Percentiles rank a stretch among this genome's conserved stretches.
Conservation (phyloP, 2,329 filamentous ascomycete species). For the Sclerotinia borealis region DNA sequence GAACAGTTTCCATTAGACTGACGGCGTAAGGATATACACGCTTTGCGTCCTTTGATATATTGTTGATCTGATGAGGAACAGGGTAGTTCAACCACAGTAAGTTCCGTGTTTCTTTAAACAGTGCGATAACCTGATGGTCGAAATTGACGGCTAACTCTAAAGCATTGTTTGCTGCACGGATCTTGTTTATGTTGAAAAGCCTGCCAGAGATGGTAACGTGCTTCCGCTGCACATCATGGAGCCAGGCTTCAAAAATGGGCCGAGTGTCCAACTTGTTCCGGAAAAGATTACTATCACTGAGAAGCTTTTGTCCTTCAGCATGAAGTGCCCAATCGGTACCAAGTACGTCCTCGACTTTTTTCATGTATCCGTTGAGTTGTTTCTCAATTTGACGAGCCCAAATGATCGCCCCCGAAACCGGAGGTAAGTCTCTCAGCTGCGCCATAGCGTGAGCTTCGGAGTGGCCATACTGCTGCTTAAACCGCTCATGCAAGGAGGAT, state of each 20-base stretch:
- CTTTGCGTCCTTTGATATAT: constrained; percentile 97
- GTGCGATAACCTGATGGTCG: constrained; percentile 89
- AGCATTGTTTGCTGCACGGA: constrained; percentile 82
- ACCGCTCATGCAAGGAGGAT: constrained; percentile 84
- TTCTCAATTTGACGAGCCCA: constrained; percentile 97
- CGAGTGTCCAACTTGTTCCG: constrained; percentile 92
- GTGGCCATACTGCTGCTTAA: constrained; percentile 98
- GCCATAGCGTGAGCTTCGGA: constrained; percentile 98
- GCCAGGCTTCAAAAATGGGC: constrained; percentile 92
- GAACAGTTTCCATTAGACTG: constrained; percentile 97
- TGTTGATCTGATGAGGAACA: constrained; percentile 90
- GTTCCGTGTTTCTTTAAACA: constrained; percentile 98
- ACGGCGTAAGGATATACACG: constrained; percentile 97
- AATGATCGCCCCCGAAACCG: constrained; percentile 93
- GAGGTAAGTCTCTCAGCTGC: constrained; percentile 88
- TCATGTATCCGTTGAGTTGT: constrained; percentile 94
- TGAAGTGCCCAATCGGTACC: constrained; percentile 93
- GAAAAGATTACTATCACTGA: constrained; percentile 87
- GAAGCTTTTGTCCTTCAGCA: constrained; percentile 88
- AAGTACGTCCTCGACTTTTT: constrained; percentile 96
- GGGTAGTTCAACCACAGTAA: constrained; percentile 91
- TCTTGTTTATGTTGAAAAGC: constrained; percentile 82
- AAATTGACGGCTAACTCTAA: constrained; percentile 93
- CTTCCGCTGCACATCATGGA: constrained; percentile 79
- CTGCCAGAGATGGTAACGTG: constrained; percentile 89